These are phyloP conservation scores for Fremontodendron californicum DNA, from an alignment of 345 rosid species.

Conservation along the genomic window DNA sequence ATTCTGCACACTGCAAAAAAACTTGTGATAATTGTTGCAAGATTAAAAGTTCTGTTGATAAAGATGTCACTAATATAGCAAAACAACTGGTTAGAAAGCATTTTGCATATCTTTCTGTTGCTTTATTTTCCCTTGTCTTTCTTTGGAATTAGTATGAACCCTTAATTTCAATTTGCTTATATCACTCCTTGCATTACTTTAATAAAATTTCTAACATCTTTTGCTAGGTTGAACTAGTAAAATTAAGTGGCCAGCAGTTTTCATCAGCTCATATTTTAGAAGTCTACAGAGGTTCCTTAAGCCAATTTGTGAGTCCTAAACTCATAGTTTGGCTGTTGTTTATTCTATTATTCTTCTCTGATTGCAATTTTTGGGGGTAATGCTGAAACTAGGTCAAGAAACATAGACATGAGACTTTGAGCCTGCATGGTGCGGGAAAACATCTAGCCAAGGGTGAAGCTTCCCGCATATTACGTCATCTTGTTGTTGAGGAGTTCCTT, in stretches of 20 bases:
- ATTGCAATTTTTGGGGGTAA: slow-evolving; percentile 8
- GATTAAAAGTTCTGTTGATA: slow-evolving; percentile 56
- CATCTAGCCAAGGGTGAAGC: slow-evolving; percentile 78
- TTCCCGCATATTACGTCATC: slow-evolving; percentile 76
- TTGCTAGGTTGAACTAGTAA: slow-evolving; percentile 81
- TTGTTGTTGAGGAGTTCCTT: slow-evolving; percentile 77
- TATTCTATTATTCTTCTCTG: slow-evolving; percentile 12
- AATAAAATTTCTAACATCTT: neutral
- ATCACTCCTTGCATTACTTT: neutral
- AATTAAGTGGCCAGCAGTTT: slow-evolving; percentile 64
- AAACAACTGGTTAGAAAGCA: slow-evolving; percentile 68
- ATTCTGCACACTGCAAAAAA: slow-evolving; percentile 59
- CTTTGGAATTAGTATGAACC: neutral
- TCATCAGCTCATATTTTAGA: slow-evolving; percentile 88
- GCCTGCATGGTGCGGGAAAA: slow-evolving; percentile 94
- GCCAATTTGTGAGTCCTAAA: slow-evolving; percentile 60
- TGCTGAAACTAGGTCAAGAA: slow-evolving; percentile 66
- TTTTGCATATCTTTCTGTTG: neutral
- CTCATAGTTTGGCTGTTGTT: slow-evolving; percentile 1
- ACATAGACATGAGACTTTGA: slow-evolving; percentile 73
- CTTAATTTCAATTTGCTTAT: slow-evolving; percentile 6
- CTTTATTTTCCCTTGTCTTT: neutral
- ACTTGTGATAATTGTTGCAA: slow-evolving; percentile 92
- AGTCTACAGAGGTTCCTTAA: slow-evolving; percentile 92
- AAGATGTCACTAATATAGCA: slow-evolving; percentile 79